Percentiles rank a stretch among this genome's conserved stretches.
phyloP scores from a whole-genome alignment of 768 basidiomycete genomes.

The Podaxis sp. region DNA sequence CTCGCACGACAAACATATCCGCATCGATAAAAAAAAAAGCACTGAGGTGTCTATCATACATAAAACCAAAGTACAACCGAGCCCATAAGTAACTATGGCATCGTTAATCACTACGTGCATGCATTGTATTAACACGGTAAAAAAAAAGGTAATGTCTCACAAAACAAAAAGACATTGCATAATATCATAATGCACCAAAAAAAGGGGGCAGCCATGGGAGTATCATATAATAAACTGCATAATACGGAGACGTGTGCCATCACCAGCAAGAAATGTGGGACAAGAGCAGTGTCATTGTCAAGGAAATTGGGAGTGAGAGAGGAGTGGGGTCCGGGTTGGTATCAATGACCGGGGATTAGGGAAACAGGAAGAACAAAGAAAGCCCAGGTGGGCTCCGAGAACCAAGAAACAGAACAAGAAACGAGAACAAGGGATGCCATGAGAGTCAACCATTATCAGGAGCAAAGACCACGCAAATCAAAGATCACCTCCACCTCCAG shows the following conservation, averaged over 20 bases:
- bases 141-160: not conserved
- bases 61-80: not conserved
- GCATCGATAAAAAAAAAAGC: not conserved
- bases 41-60: not conserved
- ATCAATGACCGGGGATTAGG: too few species aligned
- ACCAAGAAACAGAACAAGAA: not conserved
- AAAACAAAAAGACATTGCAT: not conserved
- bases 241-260: not conserved
- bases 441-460: not conserved
- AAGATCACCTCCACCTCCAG: not conserved
- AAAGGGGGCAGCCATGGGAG: too few species aligned
- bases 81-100: not conserved
- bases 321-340: too few species aligned
- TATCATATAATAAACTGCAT: not conserved
- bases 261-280: not conserved
- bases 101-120: not conserved
- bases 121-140: not conserved
- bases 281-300: not conserved
- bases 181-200: not conserved
- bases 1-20: too few species aligned
- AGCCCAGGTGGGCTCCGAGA: too few species aligned
- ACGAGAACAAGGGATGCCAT: not conserved
- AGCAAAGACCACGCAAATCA: not conserved
- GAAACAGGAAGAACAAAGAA: too few species aligned
- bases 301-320: not conserved